Evolutionary conservation across 1,284 basidiomycete genomes (phyloP).

Genomic region (Ganoderma boninense): DNA sequence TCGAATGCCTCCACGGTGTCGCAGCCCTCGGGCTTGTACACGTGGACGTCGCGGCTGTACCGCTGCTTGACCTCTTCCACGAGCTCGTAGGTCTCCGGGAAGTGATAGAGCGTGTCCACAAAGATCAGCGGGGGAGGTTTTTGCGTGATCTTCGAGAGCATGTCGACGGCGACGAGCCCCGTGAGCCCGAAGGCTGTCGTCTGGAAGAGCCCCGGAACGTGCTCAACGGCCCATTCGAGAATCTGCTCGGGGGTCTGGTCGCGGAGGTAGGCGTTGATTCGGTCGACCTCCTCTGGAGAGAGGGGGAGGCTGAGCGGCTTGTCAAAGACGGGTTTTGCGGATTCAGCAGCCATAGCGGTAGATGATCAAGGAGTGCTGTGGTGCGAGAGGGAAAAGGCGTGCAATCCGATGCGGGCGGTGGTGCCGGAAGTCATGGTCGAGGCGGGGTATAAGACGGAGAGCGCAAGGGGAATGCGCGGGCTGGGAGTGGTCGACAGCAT

Average conservation of each 20-base stretch:
- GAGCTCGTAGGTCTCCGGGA: conserved; percentile 90
- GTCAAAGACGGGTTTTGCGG: conserved; percentile 41
- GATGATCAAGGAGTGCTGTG: background rate
- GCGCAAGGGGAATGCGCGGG: conserved; percentile 26
- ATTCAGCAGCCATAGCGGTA: conserved; percentile 20
- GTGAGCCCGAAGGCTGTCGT: conserved; percentile 96
- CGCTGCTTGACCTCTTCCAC: conserved; percentile 81
- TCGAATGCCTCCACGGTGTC: conserved; percentile 82
- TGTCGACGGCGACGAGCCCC: conserved; percentile 90
- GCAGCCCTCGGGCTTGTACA: conserved; percentile 85
- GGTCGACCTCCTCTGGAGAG: conserved; percentile 64
- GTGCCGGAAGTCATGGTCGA: conserved; percentile 16
- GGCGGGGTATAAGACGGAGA: conserved; percentile 23
- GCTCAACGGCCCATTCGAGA: conserved; percentile 82
- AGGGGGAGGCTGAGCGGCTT: conserved; percentile 72
- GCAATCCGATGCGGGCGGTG: background rate
- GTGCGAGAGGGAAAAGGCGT: background rate
- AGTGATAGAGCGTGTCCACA: conserved; percentile 97
- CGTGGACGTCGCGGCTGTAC: conserved; percentile 80
- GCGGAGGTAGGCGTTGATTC: conserved; percentile 79
- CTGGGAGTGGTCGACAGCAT: conserved; percentile 32
- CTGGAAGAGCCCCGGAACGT: conserved; percentile 85
- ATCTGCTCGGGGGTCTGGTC: conserved; percentile 83
- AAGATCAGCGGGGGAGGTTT: conserved; percentile 84
- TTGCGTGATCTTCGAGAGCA: conserved; percentile 84